Base-by-base conservation (phyloP, 1,139 yeast genomes). In the Taphrina sp. region DNA sequence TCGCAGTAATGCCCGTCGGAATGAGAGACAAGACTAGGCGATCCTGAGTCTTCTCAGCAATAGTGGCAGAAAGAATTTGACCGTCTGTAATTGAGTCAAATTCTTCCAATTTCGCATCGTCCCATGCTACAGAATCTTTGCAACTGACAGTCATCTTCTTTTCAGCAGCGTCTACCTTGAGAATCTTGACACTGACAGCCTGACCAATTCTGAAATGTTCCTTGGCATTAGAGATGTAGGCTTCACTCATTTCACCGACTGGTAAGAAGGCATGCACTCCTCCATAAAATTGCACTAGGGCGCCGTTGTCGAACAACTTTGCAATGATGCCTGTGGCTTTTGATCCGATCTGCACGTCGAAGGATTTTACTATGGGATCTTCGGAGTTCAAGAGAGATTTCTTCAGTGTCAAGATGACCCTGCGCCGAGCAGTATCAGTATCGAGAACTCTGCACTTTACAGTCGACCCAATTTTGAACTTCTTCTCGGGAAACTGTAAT, bases 401-500 rank as follows among this genome's bases (percentile, higher is more conserved):
- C 69, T 90, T 89, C 64, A 90, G 70, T 2, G 98, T 86, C 34
- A 87, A 74, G 52, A 74, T 71, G 45, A 88, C 72, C 56, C 76
- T 72, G 39, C 74, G 71, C 54, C 69, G 70, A 64, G 63, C 67
- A 29, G 66, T 64, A 52, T 78, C 76, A 60, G 37, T 31, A n/a
- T 35, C 52, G 20, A 53, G 52, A 17, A 71, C 80, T 70, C 96
- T 80, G 60, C 85, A 95, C 65, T 78, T 85, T 36, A 86, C 85
- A 63, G 82, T 85, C 49, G 83, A 74, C 7, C 96, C 97, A 51
- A 80, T 80, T 69, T 86, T 87, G 75, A 82, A 92, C 67, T 89
- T 87, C 73, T 92, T 80, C 70, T 92, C 97, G 3, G 98, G 98
- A 66, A 89, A 84, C 5, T 82, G 81, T 61, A 92, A 75, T 66